phyloP scores from a whole-genome alignment of 352 stramenopile genomes.

The Globisporangium emineosum region DNA sequence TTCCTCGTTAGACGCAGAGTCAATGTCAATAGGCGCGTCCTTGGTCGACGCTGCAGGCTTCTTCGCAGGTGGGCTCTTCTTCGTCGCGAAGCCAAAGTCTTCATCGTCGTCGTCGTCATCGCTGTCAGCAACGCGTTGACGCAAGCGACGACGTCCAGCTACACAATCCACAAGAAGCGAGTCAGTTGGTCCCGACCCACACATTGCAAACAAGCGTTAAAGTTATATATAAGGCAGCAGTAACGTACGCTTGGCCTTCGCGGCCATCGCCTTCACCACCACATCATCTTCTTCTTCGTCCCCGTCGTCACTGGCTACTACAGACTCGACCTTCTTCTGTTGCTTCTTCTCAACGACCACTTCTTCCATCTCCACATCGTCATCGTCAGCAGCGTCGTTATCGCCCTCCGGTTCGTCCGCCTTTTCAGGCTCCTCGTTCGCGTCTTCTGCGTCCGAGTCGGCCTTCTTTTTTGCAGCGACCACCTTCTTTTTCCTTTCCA shows the following conservation, averaged over 20 bases:
- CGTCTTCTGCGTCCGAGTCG: constrained; percentile 13
- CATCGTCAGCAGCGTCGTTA: constrained; percentile 17
- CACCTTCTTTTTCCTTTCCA: background rate
- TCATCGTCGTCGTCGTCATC: constrained; percentile 51
- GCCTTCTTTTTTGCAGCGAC: too few species aligned
- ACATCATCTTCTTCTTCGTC: background rate
- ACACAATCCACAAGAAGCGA: background rate
- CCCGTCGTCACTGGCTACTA: constrained; percentile 5
- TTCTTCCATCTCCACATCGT: constrained; percentile 27
- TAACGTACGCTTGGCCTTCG: constrained; percentile 39
- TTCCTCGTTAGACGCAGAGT: constrained; percentile 16
- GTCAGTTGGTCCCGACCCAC: background rate
- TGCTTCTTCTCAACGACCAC: constrained; percentile 1
- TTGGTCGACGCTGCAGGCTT: constrained; percentile 21
- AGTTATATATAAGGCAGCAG: background rate
- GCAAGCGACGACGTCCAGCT: constrained; percentile 58
- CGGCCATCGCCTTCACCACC: constrained; percentile 10
- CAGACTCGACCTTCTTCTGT: constrained; percentile 11
- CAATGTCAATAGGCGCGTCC: constrained; percentile 36
- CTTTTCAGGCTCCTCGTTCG: constrained; percentile 16
- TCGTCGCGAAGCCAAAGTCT: constrained; percentile 32
- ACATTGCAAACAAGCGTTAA: background rate
- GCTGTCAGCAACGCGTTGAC: constrained; percentile 41
- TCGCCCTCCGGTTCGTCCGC: constrained; percentile 28
- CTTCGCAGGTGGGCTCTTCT: constrained; percentile 13